phyloP scores from a whole-genome alignment of 495 filamentous ascomycete species.

The Copromyces sp. region DNA sequence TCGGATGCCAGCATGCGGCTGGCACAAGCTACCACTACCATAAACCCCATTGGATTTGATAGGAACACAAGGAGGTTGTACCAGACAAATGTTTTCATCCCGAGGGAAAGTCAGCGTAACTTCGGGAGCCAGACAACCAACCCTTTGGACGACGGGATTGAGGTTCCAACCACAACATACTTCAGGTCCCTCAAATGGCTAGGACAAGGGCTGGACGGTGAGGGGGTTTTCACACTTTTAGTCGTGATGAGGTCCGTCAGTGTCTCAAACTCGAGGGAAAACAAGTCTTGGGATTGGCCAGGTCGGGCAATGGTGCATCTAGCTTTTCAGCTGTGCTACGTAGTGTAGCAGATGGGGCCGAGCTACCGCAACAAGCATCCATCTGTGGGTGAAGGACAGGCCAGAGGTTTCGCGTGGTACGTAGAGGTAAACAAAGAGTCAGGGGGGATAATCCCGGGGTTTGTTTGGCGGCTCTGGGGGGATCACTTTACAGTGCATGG shows the following conservation, averaged over 20 bases:
- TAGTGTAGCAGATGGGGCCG: neutral
- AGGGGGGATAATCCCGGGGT: neutral
- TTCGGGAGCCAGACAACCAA: neutral
- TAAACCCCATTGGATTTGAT: neutral
- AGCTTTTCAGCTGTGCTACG: neutral
- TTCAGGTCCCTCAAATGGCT: neutral
- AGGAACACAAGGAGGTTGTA: neutral
- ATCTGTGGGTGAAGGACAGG: neutral
- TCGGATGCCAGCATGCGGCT: neutral
- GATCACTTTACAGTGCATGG: neutral
- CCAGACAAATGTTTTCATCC: neutral
- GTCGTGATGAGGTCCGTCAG: neutral
- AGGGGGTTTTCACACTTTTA: neutral
- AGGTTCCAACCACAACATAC: neutral
- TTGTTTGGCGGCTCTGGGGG: neutral
- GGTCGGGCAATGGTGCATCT: neutral
- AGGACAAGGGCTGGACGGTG: neutral
- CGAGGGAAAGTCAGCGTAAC: neutral
- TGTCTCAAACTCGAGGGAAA: neutral
- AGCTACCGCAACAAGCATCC: neutral
- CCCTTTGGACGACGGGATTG: neutral
- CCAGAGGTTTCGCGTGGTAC: neutral
- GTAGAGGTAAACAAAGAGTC: neutral
- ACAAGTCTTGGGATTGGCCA: neutral
- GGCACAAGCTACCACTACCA: too few species aligned